These are phyloP conservation scores for Globisporangium parvum DNA, from an alignment of 352 stramenopile genomes.

Conservation along the genomic window DNA sequence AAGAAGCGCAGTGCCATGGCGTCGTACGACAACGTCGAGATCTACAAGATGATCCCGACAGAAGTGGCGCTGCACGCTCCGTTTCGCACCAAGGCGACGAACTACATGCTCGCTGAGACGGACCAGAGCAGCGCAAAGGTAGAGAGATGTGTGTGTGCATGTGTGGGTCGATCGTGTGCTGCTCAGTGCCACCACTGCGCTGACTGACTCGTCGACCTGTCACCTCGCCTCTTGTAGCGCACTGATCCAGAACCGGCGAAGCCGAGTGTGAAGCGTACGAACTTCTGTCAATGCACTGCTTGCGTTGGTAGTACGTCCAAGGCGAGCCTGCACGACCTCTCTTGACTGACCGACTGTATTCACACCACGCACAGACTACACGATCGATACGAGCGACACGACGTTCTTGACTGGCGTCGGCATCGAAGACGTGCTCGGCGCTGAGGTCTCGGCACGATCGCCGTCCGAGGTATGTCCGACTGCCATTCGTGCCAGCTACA, in stretches of 20 bases:
- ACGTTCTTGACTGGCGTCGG: constrained; percentile 73
- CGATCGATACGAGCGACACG: constrained; percentile 48
- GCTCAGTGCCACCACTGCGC: too few species aligned
- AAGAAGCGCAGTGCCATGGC: constrained; percentile 36
- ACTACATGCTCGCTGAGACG: constrained; percentile 30
- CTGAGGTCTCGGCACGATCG: constrained; percentile 9
- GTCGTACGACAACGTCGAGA: constrained; percentile 70
- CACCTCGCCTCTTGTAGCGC: not conserved
- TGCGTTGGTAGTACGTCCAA: not conserved
- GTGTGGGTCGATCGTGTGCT: not conserved
- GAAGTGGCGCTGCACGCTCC: constrained; percentile 43
- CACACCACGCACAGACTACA: constrained; percentile 1
- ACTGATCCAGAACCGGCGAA: constrained; percentile 5
- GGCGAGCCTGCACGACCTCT: too few species aligned
- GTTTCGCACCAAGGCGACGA: constrained; percentile 42
- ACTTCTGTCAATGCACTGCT: not conserved
- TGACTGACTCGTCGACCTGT: not conserved
- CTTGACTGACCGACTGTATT: not conserved
- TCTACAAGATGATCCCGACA: constrained; percentile 79
- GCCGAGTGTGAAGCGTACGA: constrained; percentile 12
- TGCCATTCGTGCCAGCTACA: not conserved
- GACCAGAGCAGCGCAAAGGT: constrained; percentile 21
- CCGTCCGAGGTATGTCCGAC: constrained; percentile 21
- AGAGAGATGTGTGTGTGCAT: constrained; percentile 16
- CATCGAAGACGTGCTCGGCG: constrained; percentile 51